A percentile compares a stretch with the other conserved stretches of the same genome.
These are phyloP conservation scores for Dichotomopilus funicola DNA, from an alignment of 2,329 filamentous ascomycete genomes.

Conservation along the genomic window DNA sequence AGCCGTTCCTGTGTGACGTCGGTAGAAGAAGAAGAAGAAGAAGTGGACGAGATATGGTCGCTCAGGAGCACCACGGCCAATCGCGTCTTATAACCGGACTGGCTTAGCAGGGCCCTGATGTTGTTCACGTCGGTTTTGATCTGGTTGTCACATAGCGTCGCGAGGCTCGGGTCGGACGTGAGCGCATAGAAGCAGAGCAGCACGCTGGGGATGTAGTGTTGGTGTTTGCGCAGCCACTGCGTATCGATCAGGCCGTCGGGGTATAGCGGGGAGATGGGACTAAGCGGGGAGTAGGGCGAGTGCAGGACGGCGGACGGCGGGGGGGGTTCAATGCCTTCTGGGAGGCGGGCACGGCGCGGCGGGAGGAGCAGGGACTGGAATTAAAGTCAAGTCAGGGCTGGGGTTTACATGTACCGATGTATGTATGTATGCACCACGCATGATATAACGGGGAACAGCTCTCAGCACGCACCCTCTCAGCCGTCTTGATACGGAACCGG, in stretches of 20 bases:
- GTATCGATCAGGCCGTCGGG: constrained; percentile 82
- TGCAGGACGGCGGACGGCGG: constrained; percentile 57
- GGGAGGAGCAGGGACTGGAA: constrained; percentile 50
- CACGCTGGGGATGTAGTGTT: constrained; percentile 72
- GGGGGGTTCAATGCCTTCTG: constrained; percentile 43
- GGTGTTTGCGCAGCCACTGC: constrained; percentile 83
- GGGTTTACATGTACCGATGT: too few relatives aligned
- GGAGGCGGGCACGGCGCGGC: constrained; percentile 49
- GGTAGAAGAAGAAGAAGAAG: constrained; percentile 34
- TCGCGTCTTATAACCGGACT: constrained; percentile 70
- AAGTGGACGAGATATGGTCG: constrained; percentile 48
- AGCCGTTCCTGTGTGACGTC: constrained; percentile 61
- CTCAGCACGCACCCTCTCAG: constrained; percentile 67
- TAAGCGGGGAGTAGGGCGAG: constrained; percentile 86
- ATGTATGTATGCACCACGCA: too few relatives aligned
- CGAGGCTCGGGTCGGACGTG: constrained; percentile 63
- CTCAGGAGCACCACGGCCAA: constrained; percentile 72
- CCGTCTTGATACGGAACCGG: constrained; percentile 63
- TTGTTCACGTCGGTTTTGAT: constrained; percentile 81
- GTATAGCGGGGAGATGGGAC: constrained; percentile 73
- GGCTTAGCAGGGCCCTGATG: constrained; percentile 59
- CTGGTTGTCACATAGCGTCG: constrained; percentile 76
- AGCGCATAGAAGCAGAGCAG: constrained; percentile 77
- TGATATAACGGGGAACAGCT: background rate
- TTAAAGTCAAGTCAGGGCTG: constrained; percentile 21